A percentile compares a stretch with the other conserved stretches of the same genome.
Evolutionary conservation across 1,139 yeast genomes (phyloP).

Genomic region (Meyerozyma smithsonii): DNA sequence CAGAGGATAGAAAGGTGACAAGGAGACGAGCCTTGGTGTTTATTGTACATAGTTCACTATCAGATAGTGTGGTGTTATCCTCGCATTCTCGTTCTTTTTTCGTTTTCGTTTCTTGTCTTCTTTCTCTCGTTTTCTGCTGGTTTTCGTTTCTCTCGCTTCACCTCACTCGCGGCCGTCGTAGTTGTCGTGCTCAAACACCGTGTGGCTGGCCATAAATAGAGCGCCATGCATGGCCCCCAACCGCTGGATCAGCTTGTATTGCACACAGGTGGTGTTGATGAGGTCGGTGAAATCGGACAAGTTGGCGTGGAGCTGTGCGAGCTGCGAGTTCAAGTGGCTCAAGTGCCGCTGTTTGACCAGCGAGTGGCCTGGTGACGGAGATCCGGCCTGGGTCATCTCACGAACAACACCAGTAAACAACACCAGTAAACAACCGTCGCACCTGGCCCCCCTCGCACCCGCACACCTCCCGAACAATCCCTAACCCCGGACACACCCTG

Average conservation of each 20-base stretch:
- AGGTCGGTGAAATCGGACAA: slow-evolving; percentile 52
- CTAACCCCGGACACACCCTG: neutral
- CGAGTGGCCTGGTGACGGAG: slow-evolving; percentile 1
- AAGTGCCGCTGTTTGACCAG: slow-evolving; percentile 46
- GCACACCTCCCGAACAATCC: neutral
- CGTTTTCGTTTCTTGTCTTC: too few species aligned
- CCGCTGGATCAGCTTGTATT: slow-evolving; percentile 51
- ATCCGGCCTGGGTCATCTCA: slow-evolving; percentile 2
- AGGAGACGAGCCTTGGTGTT: neutral
- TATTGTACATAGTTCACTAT: neutral
- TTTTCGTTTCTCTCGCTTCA: neutral
- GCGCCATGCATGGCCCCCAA: slow-evolving; percentile 61
- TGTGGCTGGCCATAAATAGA: slow-evolving; percentile 59
- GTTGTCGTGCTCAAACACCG: slow-evolving; percentile 52
- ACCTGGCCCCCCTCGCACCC: neutral
- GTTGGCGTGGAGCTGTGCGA: slow-evolving; percentile 59
- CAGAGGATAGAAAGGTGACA: neutral
- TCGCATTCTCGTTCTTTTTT: too few species aligned
- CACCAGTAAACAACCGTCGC: neutral
- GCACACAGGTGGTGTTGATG: slow-evolving; percentile 49
- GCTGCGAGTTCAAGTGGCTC: slow-evolving; percentile 57
- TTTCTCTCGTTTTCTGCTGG: neutral
- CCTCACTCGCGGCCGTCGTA: neutral
- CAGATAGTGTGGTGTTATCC: too few species aligned
- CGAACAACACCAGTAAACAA: neutral